A percentile compares a stretch with the other conserved stretches of the same genome.
These are phyloP conservation scores for Polychaeton citri DNA, from an alignment of 2,329 filamentous ascomycete species.

Conservation along the genomic window DNA sequence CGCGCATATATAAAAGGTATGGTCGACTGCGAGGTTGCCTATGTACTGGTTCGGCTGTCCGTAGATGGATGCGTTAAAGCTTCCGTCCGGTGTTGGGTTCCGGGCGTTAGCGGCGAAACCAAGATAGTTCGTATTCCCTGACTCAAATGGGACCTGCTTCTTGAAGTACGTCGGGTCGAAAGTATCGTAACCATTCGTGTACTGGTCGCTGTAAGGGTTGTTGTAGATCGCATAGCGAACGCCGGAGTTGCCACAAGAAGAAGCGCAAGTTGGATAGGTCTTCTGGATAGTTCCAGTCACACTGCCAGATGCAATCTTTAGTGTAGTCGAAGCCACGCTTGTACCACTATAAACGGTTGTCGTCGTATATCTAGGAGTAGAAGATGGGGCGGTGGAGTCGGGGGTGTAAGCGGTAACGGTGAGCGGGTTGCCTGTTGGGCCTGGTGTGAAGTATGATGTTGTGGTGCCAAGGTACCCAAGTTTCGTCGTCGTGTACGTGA, in stretches of 20 bases:
- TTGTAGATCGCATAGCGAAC: not conserved
- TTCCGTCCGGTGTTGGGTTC: not conserved
- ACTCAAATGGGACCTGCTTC: not conserved
- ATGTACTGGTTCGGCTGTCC: not conserved
- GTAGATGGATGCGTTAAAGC: not conserved
- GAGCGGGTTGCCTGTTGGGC: no score
- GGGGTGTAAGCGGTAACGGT: no score
- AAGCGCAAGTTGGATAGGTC: not conserved
- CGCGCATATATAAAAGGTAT: slow-evolving; percentile 7
- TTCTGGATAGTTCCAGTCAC: slow-evolving; percentile 1
- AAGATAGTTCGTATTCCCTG: not conserved
- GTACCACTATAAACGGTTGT: no score
- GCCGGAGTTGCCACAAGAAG: not conserved
- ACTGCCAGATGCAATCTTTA: no score
- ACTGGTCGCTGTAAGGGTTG: not conserved
- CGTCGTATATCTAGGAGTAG: no score
- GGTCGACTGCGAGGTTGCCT: slow-evolving; percentile 2
- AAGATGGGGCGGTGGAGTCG: no score
- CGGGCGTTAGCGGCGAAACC: not conserved
- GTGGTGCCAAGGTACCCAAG: no score
- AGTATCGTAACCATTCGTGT: not conserved
- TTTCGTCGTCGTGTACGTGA: no score
- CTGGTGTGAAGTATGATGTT: no score
- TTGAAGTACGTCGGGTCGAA: not conserved
- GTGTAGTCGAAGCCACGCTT: no score